phyloP scores from a whole-genome alignment of 1,284 basidiomycete genomes.

The Cutaneotrichosporon cavernicola region DNA sequence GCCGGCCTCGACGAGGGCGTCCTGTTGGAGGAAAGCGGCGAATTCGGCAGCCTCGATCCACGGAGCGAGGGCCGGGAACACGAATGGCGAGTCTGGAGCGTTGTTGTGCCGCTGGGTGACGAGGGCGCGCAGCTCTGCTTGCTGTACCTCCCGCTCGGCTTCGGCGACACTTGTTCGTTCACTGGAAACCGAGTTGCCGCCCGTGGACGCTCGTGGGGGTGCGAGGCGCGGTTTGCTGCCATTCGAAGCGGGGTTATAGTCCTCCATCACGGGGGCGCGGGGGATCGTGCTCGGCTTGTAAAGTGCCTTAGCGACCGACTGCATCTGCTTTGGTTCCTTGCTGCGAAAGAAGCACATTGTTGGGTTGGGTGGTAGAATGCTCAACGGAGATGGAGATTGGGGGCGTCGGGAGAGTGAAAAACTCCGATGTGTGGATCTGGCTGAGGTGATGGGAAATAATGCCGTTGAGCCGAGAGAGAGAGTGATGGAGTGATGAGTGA shows the following conservation, averaged over 20 bases:
- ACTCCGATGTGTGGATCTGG: neutral
- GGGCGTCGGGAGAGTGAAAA: neutral
- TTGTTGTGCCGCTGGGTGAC: neutral
- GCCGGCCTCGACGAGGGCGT: slow-evolving; percentile 1
- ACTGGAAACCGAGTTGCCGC: neutral
- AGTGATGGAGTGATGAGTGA: too few species aligned
- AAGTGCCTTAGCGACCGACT: neutral
- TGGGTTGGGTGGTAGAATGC: neutral
- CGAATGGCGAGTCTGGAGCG: neutral
- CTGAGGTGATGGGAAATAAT: neutral
- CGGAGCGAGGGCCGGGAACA: neutral
- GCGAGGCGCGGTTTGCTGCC: neutral
- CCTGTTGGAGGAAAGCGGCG: slow-evolving; percentile 7
- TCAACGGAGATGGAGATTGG: neutral
- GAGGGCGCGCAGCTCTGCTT: neutral
- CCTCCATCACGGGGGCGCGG: neutral
- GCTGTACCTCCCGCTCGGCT: neutral
- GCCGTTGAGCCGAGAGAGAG: too few species aligned
- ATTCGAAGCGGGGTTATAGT: neutral
- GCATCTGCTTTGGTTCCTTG: neutral
- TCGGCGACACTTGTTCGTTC: neutral
- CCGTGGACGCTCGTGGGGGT: neutral
- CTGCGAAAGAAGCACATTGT: neutral
- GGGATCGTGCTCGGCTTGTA: slow-evolving; percentile 1
- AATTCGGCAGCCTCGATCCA: slow-evolving; percentile 9